Conservation (phyloP, 2,329 filamentous ascomycete species). For the Aspergillus clavatus region DNA sequence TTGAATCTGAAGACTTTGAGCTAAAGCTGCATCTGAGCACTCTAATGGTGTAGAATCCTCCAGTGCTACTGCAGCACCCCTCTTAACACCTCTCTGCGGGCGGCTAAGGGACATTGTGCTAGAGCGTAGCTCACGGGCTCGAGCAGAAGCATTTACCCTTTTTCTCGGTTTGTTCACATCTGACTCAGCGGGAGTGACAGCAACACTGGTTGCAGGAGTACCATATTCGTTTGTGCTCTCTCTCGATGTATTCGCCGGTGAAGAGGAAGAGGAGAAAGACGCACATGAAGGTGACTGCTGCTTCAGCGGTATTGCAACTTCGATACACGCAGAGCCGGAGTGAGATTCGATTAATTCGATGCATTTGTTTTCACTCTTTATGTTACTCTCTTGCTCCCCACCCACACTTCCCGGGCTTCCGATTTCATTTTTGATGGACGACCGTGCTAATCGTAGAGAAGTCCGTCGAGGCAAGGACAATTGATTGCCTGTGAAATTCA, state of each 20-base stretch:
- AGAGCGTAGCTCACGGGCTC: slow-evolving; percentile 44
- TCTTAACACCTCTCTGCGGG: slow-evolving; percentile 38
- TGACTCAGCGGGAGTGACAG: slow-evolving; percentile 50
- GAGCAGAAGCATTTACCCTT: slow-evolving; percentile 42
- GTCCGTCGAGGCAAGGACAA: slow-evolving; percentile 17
- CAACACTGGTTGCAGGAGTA: slow-evolving; percentile 59
- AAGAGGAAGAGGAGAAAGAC: slow-evolving; percentile 37
- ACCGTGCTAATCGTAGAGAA: slow-evolving; percentile 20
- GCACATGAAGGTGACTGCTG: slow-evolving; percentile 20
- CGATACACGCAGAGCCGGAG: slow-evolving; percentile 9
- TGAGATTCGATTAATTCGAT: background rate
- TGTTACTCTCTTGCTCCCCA: slow-evolving; percentile 5
- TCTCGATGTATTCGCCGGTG: slow-evolving; percentile 35
- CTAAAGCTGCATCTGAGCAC: slow-evolving; percentile 49
- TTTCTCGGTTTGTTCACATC: slow-evolving; percentile 24
- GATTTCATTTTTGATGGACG: slow-evolving; percentile 2
- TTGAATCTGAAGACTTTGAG: slow-evolving; percentile 53
- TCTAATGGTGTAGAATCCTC: slow-evolving; percentile 32
- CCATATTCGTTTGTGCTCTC: slow-evolving; percentile 51
- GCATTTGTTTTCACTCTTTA: slow-evolving; percentile 8
- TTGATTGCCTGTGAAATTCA: slow-evolving; percentile 1
- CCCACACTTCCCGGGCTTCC: background rate
- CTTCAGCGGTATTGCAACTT: slow-evolving; percentile 30
- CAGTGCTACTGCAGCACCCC: slow-evolving; percentile 41
- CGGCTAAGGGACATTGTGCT: slow-evolving; percentile 41